Evolutionary conservation across 2,329 filamentous ascomycete species (phyloP).

Genomic region (Talaromyces sp.): DNA sequence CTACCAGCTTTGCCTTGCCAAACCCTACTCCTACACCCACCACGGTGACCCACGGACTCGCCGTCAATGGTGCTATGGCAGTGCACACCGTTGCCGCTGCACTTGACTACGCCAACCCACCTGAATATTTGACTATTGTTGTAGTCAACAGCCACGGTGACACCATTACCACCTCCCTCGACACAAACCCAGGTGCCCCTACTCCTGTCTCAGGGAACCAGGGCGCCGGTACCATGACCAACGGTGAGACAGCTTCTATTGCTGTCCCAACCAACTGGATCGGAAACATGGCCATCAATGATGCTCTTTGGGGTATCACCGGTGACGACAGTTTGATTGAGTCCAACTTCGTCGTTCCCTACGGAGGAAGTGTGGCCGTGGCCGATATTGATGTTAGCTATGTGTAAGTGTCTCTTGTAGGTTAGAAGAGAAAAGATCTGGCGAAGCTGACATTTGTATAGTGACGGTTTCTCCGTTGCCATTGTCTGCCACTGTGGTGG

Average conservation of each 20-base stretch:
- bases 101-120: constrained; percentile 7
- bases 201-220: constrained; percentile 8
- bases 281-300: constrained; percentile 19
- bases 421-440: background rate
- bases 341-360: constrained; percentile 13
- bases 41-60: background rate
- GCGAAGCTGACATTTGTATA: background rate
- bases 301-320: constrained; percentile 12
- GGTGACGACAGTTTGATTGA: constrained; percentile 17
- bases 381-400: constrained; percentile 18
- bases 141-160: constrained; percentile 15
- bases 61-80: constrained; percentile 10
- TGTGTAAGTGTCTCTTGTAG: background rate
- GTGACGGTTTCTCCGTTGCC: constrained; percentile 18
- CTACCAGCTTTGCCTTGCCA: constrained; percentile 1
- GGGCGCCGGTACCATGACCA: constrained; percentile 11
- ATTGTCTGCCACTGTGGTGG: constrained; percentile 14
- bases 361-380: constrained; percentile 6
- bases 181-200: background rate
- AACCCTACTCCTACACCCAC: background rate
- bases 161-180: constrained; percentile 14
- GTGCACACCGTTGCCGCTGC: background rate
- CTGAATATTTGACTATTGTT: constrained; percentile 16
- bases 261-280: constrained; percentile 17
- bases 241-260: constrained; percentile 6